A percentile compares a stretch with the other conserved stretches of the same genome.
These are phyloP conservation scores for Morella rubra DNA, from an alignment of 306 rosid species.

Conservation along the genomic window DNA sequence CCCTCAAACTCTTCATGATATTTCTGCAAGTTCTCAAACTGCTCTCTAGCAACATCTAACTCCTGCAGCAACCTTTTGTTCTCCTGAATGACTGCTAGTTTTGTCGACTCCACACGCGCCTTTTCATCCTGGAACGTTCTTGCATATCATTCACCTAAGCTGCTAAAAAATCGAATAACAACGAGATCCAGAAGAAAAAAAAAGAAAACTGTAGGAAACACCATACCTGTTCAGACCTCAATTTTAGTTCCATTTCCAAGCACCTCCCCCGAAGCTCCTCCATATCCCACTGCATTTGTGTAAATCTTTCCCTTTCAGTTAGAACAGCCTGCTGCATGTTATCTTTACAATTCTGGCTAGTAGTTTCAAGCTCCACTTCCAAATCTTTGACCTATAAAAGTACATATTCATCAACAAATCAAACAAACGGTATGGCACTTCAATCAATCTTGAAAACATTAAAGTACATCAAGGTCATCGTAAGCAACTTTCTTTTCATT, in stretches of 20 bases:
- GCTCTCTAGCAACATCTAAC: conserved; percentile 62
- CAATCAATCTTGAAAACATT: conserved; percentile 20
- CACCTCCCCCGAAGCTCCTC: conserved; percentile 72
- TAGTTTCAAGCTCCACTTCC: conserved; percentile 91
- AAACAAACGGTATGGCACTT: neutral
- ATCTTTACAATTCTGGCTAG: conserved; percentile 61
- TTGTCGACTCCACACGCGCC: conserved; percentile 56
- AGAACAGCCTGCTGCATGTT: conserved; percentile 75
- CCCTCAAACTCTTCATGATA: conserved; percentile 66
- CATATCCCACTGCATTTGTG: conserved; percentile 91
- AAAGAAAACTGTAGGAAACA: conserved; percentile 20
- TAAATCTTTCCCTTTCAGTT: conserved; percentile 68
- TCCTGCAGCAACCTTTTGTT: conserved; percentile 67
- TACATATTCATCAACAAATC: neutral
- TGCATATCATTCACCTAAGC: conserved; percentile 24
- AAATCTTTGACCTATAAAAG: conserved; percentile 74
- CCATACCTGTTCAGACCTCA: conserved; percentile 69
- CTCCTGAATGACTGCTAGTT: conserved; percentile 61
- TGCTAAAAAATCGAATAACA: conserved; percentile 26
- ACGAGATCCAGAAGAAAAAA: conserved; percentile 18
- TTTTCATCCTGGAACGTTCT: conserved; percentile 68
- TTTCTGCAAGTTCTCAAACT: conserved; percentile 63
- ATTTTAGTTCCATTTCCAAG: conserved; percentile 64
- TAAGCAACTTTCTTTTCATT: neutral
- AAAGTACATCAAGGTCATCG: neutral